These are phyloP conservation scores for Pseudocercospora musae DNA, from an alignment of 2,329 filamentous ascomycete genomes.

Conservation along the genomic window DNA sequence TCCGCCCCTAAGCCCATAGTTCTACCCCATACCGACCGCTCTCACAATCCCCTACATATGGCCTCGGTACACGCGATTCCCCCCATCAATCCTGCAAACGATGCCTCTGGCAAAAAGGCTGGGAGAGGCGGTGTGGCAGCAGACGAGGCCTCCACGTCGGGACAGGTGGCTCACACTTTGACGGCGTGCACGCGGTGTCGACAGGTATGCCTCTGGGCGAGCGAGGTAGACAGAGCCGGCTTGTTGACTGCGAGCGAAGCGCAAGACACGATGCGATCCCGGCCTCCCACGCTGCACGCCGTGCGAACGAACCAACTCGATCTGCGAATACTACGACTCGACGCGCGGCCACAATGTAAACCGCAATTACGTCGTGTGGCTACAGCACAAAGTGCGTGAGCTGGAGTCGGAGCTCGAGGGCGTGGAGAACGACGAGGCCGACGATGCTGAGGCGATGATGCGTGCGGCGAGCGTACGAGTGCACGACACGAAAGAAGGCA, in stretches of 20 bases:
- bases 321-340: slow-evolving; percentile 94
- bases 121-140: slow-evolving; percentile 27
- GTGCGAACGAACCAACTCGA: slow-evolving; percentile 85
- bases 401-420: slow-evolving; percentile 78
- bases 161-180: slow-evolving; percentile 70
- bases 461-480: slow-evolving; percentile 82
- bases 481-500: slow-evolving; percentile 79
- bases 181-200: slow-evolving; percentile 78
- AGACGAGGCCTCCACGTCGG: slow-evolving; percentile 42
- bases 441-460: slow-evolving; percentile 77
- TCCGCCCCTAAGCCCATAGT: neutral
- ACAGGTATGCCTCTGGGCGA: slow-evolving; percentile 55
- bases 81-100: slow-evolving; percentile 12
- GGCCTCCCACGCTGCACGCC: slow-evolving; percentile 86
- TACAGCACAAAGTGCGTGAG: slow-evolving; percentile 80
- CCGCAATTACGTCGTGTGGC: slow-evolving; percentile 84
- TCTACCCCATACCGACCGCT: neutral
- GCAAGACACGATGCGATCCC: slow-evolving; percentile 94
- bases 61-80: slow-evolving; percentile 8
- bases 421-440: slow-evolving; percentile 70
- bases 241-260: slow-evolving; percentile 50
- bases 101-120: slow-evolving; percentile 20
- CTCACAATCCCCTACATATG: neutral
- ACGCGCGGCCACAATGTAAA: slow-evolving; percentile 81
- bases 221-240: neutral